phyloP scores from a whole-genome alignment of 257 asterid species.

The Nicotiana tabacum region DNA sequence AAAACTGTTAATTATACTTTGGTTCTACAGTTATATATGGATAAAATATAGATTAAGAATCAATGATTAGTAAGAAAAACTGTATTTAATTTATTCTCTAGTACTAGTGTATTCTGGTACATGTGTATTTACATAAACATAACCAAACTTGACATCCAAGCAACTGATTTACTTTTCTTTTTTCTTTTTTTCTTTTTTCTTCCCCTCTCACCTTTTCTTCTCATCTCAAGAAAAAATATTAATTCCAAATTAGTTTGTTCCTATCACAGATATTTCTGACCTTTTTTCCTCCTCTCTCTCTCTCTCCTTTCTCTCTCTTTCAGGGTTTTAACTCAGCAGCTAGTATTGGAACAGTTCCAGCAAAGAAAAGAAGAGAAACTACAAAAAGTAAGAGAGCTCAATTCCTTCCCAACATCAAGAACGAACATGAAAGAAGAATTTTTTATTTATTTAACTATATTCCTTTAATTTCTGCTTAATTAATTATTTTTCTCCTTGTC shows the following conservation, averaged over 20 bases:
- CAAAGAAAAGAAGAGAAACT: constrained; percentile 1
- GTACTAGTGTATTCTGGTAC: constrained; percentile 15
- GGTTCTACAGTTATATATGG: neutral
- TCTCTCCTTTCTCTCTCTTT: neutral
- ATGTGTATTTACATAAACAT: constrained; percentile 22
- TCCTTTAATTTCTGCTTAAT: neutral
- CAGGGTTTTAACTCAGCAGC: constrained; percentile 7
- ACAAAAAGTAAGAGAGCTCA: constrained; percentile 18
- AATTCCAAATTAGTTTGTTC: constrained; percentile 17
- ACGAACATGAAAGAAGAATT: too few species aligned
- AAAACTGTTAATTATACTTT: neutral
- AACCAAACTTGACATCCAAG: constrained; percentile 86
- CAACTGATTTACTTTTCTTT: constrained; percentile 34
- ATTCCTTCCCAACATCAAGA: constrained; percentile 34
- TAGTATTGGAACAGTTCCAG: constrained; percentile 12
- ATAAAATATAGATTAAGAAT: neutral
- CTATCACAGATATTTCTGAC: constrained; percentile 23
- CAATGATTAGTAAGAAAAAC: neutral
- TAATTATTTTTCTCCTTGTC: neutral
- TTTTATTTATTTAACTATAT: neutral
- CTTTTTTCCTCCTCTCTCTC: constrained; percentile 6
- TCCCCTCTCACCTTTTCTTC: neutral
- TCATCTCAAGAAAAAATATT: neutral
- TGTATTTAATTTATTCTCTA: neutral
- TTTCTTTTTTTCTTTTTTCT: constrained; percentile 1